Percentiles rank a stretch among this genome's conserved stretches.
These are phyloP conservation scores for Diaporthe ilicicola DNA, from an alignment of 2,329 filamentous ascomycete species.

Conservation along the genomic window DNA sequence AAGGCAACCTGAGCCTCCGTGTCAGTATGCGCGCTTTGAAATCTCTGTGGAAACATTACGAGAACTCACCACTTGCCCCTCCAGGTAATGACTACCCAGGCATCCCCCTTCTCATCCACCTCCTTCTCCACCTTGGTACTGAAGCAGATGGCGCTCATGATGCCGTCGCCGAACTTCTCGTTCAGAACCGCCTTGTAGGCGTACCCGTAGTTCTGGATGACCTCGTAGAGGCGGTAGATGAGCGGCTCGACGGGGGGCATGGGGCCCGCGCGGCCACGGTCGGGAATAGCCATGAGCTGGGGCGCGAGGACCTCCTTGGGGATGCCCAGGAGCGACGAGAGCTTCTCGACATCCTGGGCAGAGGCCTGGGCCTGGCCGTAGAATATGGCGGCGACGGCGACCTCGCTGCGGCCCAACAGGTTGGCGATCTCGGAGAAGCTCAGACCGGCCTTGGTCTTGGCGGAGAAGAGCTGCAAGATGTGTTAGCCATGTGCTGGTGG, in stretches of 20 bases:
- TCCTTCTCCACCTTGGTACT: conserved; percentile 94
- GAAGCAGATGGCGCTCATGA: conserved; percentile 96
- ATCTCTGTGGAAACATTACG: background rate
- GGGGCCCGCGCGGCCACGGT: conserved; percentile 79
- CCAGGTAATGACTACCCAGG: conserved; percentile 86
- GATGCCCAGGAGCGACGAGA: conserved; percentile 66
- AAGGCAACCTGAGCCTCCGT: conserved; percentile 44
- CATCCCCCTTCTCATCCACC: conserved; percentile 79
- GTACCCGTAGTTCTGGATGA: conserved; percentile 96
- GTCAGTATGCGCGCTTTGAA: conserved; percentile 14
- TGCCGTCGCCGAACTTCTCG: conserved; percentile 93
- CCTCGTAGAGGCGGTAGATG: conserved; percentile 91
- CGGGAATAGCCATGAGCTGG: conserved; percentile 78
- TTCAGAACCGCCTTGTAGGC: conserved; percentile 95
- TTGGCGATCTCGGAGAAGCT: conserved; percentile 82
- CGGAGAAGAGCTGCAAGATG: conserved; percentile 69
- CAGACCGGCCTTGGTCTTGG: conserved; percentile 78
- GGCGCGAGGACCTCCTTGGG: conserved; percentile 62
- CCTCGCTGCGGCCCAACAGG: conserved; percentile 79
- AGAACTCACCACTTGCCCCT: conserved; percentile 80
- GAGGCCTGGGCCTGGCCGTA: conserved; percentile 74
- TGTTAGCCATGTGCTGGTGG: background rate
- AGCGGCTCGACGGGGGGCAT: conserved; percentile 88
- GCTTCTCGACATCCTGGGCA: conserved; percentile 60
- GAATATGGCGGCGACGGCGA: conserved; percentile 87